phyloP scores from a whole-genome alignment of 768 basidiomycete species.

The Auricularia auricula-judae region DNA sequence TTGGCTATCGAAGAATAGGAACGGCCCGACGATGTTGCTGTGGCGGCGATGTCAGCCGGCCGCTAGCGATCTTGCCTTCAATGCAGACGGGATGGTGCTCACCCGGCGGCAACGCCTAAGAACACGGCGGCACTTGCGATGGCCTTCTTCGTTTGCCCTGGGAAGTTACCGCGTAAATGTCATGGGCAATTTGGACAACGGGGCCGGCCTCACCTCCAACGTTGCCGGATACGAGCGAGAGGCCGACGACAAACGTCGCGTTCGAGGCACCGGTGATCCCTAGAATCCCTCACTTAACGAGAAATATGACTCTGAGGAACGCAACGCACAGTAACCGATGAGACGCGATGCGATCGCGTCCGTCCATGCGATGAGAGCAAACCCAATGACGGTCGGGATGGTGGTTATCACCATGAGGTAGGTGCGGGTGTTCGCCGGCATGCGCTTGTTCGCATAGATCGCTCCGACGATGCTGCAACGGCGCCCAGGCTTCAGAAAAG shows the following conservation, averaged over 20 bases:
- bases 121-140: constrained; percentile 20
- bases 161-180: too few species aligned
- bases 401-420: constrained; percentile 1
- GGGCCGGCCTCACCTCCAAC: constrained; percentile 17
- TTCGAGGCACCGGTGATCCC: constrained; percentile 17
- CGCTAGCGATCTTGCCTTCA: too few species aligned
- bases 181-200: too few species aligned
- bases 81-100: not conserved
- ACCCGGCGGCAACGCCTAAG: constrained; percentile 20
- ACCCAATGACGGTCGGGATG: constrained; percentile 2
- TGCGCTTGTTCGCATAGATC: not conserved
- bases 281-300: not conserved
- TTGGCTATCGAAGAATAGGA: constrained; percentile 17
- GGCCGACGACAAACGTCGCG: constrained; percentile 20
- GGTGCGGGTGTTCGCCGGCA: not conserved
- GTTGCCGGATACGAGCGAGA: constrained; percentile 28
- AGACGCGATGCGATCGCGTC: constrained; percentile 1
- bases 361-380: not conserved
- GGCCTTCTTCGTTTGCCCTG: constrained; percentile 22
- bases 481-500: too few species aligned
- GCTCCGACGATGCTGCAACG: not conserved
- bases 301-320: not conserved
- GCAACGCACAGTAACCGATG: constrained; percentile 15
- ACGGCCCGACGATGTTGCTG: constrained; percentile 14
- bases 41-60: not conserved